A percentile compares a stretch with the other conserved stretches of the same genome.
phyloP scores from a whole-genome alignment of 2,329 filamentous ascomycete species.

The Claviceps sp. region DNA sequence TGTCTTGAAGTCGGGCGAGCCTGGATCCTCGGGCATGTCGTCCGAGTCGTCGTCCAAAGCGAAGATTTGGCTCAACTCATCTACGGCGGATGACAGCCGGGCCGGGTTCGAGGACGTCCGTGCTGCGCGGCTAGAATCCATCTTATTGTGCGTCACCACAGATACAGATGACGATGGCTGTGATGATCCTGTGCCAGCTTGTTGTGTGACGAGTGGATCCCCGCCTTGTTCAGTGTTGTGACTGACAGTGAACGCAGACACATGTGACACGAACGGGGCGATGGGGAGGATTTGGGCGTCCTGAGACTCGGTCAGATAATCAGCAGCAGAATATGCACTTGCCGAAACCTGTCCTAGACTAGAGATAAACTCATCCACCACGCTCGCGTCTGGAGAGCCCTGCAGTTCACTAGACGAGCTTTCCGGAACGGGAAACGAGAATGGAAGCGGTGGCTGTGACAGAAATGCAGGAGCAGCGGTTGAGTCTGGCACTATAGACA shows the following conservation, averaged over 20 bases:
- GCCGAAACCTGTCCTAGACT: neutral
- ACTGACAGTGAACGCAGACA: slow-evolving; percentile 8
- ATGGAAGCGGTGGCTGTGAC: slow-evolving; percentile 5
- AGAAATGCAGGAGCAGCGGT: slow-evolving; percentile 7
- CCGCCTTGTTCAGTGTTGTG: slow-evolving; percentile 4
- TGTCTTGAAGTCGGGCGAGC: neutral
- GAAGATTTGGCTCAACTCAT: slow-evolving; percentile 9
- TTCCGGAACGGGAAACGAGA: slow-evolving; percentile 2
- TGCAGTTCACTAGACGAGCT: slow-evolving; percentile 2
- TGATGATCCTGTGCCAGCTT: neutral
- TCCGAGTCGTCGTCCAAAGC: slow-evolving; percentile 6
- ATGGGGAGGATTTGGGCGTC: slow-evolving; percentile 15
- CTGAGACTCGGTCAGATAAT: slow-evolving; percentile 10
- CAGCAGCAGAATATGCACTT: neutral
- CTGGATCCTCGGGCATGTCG: neutral
- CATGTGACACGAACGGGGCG: slow-evolving; percentile 7
- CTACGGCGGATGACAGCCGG: slow-evolving; percentile 4
- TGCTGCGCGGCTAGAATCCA: slow-evolving; percentile 2
- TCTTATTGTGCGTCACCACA: neutral
- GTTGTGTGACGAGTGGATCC: neutral
- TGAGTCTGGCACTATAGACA: neutral
- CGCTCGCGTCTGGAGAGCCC: neutral
- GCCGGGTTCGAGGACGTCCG: neutral
- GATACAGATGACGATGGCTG: neutral
- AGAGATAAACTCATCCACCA: slow-evolving; percentile 4